These are phyloP conservation scores for Starmerella bacillaris DNA, from an alignment of 805 yeast species.

Conservation along the genomic window DNA sequence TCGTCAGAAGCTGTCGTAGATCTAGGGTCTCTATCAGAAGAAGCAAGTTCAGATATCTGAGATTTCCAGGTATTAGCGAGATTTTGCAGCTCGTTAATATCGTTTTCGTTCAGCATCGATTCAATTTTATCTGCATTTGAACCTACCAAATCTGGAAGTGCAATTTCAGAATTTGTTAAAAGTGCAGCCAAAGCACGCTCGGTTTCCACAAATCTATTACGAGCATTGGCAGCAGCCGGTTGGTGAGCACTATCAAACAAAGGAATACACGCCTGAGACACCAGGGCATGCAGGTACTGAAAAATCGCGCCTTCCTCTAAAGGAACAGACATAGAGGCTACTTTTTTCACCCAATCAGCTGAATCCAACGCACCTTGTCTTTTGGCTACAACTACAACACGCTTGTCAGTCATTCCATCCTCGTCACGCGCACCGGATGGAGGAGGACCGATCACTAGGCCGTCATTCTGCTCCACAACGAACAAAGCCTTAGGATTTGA, in stretches of 20 bases:
- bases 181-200: conserved; percentile 11
- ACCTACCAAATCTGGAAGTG: conserved; percentile 8
- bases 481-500: conserved; percentile 9
- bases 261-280: conserved; percentile 49
- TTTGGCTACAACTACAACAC: conserved; percentile 9
- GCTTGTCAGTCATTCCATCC: neutral
- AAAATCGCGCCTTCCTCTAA: conserved; percentile 4
- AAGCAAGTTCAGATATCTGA: conserved; percentile 39
- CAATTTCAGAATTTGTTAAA: conserved; percentile 7
- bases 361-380: conserved; percentile 3
- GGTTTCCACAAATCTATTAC: conserved; percentile 13
- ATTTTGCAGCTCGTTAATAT: conserved; percentile 52
- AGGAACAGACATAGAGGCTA: conserved; percentile 7
- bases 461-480: conserved; percentile 12
- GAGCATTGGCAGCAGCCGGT: conserved; percentile 6
- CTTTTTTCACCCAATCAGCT: conserved; percentile 5
- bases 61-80: conserved; percentile 60
- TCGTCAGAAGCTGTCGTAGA: conserved; percentile 52
- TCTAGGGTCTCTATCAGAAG: conserved; percentile 32
- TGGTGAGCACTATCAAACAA: conserved; percentile 35
- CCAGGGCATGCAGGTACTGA: conserved; percentile 34
- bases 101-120: too few species aligned
- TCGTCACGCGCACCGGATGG: conserved; percentile 2
- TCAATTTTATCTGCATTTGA: too few species aligned
- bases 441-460: conserved; percentile 13